These are phyloP conservation scores for Trichaptum fuscoviolaceum DNA, from an alignment of 768 basidiomycete genomes.

Conservation along the genomic window DNA sequence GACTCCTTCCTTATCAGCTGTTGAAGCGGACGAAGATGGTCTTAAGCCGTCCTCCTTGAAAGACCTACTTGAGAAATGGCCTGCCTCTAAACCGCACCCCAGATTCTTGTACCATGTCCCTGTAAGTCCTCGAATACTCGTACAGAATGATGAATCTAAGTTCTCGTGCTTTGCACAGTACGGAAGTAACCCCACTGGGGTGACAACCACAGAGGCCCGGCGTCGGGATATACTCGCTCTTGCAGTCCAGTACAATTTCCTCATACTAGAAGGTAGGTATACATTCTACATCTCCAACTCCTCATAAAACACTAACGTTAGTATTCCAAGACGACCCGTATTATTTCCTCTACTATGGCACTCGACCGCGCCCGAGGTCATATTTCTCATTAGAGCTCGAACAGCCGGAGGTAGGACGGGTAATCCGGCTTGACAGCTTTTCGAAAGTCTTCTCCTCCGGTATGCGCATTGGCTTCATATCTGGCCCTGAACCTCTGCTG, in stretches of 20 bases:
- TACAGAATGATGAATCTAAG: conserved; percentile 7
- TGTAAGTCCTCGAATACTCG: conserved; percentile 31
- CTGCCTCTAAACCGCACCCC: conserved; percentile 61
- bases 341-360: conserved; percentile 60
- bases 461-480: conserved; percentile 75
- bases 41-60: conserved; percentile 57
- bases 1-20: conserved; percentile 41
- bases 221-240: conserved; percentile 68
- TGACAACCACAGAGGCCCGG: conserved; percentile 65
- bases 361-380: conserved; percentile 57
- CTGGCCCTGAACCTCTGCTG: conserved; percentile 68
- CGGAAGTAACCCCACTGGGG: conserved; percentile 85
- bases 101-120: conserved; percentile 79
- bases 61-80: conserved; percentile 69
- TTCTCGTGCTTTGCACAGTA: conserved; percentile 36
- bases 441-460: conserved; percentile 79
- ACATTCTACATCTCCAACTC: neutral
- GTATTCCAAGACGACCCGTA: conserved; percentile 57
- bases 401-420: conserved; percentile 64
- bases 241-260: conserved; percentile 65
- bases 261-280: conserved; percentile 79
- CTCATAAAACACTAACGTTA: neutral
- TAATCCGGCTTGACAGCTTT: conserved; percentile 85
- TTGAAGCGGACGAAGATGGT: conserved; percentile 71
- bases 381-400: conserved; percentile 79